Evolutionary conservation across 2,329 filamentous ascomycete species (phyloP), one percentile per base, ranked within the genome.

Genomic region (Aspergillus sp.): DNA sequence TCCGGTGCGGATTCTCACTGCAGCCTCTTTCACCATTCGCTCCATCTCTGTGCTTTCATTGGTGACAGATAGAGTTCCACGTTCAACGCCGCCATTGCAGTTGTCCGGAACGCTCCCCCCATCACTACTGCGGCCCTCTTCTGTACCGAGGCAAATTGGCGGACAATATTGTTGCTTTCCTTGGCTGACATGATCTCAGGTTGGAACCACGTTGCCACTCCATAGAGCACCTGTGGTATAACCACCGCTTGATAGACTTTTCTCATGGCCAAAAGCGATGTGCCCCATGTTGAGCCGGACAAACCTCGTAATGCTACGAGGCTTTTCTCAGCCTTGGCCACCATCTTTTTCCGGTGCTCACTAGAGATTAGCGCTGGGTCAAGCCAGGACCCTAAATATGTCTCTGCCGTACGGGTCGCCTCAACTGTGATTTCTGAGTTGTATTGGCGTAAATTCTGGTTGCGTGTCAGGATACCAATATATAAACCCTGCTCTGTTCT

Each of bases 221-320:
- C 22, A 33, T 48, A 66, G 37, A 64, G 52, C 25, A 67, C 56
- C 52, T 63, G 53, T 7, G 56, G 60, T 19, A 65, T 52, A 13
- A 58, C 50, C n/a, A 60, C 56, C 33, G 52, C 58, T 52, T 59
- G 23, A 42, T 63, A 65, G 25, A 64, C 54, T 49, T 43, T 43
- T 9, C 53, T 43, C 33, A 64, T 53, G 6, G 37, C 50, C 10
- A n/a, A 10, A 4, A 50, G n/a, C 1, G 48, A 48, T n/a, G 23
- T 30, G 1, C 48, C 48, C 48, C 48, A 53, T 1, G 48, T 53
- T 5, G 48, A 53, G 22, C 48, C 48, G 3, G 38, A 38, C 7
- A 50, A 32, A 13, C 48, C 37, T 12, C 33, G 33, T 20, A 57
- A 32, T 1, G 47, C 52, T 30, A 35, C 37, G 0, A 55, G 20